Evolutionary conservation across 208 protist species (phyloP).

Genomic region (Crithidia bombi): DNA sequence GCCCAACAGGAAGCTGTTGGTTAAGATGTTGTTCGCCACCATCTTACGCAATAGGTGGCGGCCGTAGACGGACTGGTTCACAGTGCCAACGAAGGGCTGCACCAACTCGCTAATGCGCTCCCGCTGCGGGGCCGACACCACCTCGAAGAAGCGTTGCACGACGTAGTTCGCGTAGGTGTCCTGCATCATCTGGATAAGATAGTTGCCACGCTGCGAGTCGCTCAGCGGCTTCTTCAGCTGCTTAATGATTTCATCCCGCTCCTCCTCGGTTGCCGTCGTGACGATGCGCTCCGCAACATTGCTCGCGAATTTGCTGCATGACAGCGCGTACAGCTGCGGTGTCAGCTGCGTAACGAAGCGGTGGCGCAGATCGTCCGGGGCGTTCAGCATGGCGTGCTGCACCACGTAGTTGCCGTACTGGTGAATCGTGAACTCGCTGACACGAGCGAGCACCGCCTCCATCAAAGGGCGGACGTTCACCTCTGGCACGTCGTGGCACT

Average conservation of each 20-base stretch:
- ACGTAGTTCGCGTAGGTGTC: conserved; percentile 98
- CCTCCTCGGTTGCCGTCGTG: conserved; percentile 62
- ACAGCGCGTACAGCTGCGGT: conserved; percentile 80
- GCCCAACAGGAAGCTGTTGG: conserved; percentile 33
- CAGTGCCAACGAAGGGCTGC: conserved; percentile 45
- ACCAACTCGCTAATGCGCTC: conserved; percentile 58
- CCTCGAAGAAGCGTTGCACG: conserved; percentile 95
- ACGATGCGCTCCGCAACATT: conserved; percentile 98
- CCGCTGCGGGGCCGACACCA: conserved; percentile 51
- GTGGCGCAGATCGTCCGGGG: conserved; percentile 74
- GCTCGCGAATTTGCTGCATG: conserved; percentile 97
- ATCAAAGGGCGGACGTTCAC: conserved; percentile 83
- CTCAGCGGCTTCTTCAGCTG: conserved; percentile 51
- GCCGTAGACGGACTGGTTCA: conserved; percentile 72
- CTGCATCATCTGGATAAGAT: conserved; percentile 94
- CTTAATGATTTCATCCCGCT: conserved; percentile 86
- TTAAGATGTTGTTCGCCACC: conserved; percentile 62
- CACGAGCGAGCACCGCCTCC: conserved; percentile 85
- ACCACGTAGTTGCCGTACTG: conserved; percentile 99
- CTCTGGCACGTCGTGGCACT: conserved; percentile 46
- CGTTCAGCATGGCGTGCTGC: conserved; percentile 97
- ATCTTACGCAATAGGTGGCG: conserved; percentile 82
- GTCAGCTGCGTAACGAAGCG: conserved; percentile 74
- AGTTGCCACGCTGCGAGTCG: conserved; percentile 64
- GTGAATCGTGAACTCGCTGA: conserved; percentile 91